phyloP scores from a whole-genome alignment of 83 land plant genomes.

The Picea mariana region DNA sequence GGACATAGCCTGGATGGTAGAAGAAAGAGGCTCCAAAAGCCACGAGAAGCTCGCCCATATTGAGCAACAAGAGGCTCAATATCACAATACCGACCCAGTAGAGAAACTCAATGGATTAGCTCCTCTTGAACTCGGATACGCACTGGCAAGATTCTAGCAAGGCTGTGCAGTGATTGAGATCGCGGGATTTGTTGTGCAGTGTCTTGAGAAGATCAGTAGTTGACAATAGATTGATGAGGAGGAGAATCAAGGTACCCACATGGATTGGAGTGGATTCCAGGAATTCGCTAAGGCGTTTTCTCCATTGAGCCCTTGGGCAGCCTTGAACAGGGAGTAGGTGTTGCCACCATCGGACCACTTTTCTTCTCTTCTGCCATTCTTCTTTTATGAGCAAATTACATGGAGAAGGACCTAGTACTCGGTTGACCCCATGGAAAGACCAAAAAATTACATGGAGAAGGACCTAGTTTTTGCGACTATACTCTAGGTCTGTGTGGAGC shows the following conservation, averaged over 20 bases:
- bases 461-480: too few species aligned
- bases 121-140: neutral
- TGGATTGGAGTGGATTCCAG: constrained; percentile 34
- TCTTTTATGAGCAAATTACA: too few species aligned
- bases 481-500: too few species aligned
- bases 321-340: neutral
- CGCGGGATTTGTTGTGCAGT: constrained; percentile 16
- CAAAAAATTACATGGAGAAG: too few species aligned
- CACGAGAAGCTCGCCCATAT: constrained; percentile 20
- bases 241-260: constrained; percentile 26
- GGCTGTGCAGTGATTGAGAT: constrained; percentile 20
- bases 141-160: neutral
- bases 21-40: constrained; percentile 45
- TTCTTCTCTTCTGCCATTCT: too few species aligned
- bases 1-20: constrained; percentile 18
- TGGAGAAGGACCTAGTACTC: too few species aligned
- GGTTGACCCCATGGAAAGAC: too few species aligned
- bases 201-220: constrained; percentile 41
- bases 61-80: constrained; percentile 20
- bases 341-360: neutral
- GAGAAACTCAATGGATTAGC: constrained; percentile 5
- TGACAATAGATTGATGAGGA: constrained; percentile 48
- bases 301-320: constrained; percentile 6
- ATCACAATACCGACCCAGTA: constrained; percentile 23
- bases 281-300: too few species aligned